Percentiles rank a stretch among this genome's conserved stretches.
Conservation (phyloP, 208 protist species). For the Histomonas meleagridis region DNA sequence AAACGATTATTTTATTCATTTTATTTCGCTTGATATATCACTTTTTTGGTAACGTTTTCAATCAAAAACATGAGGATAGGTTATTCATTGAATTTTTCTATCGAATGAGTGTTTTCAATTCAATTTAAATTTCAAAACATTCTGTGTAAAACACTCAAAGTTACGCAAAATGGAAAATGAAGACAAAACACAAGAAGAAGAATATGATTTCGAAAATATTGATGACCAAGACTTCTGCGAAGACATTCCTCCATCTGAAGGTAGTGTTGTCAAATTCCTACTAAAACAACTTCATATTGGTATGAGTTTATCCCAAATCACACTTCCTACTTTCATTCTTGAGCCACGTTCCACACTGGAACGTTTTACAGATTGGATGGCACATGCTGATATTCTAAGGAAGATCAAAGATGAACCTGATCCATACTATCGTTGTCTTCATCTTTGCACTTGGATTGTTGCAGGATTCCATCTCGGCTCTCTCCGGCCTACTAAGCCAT, state of each 20-base stretch:
- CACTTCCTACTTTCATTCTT: conserved; percentile 69
- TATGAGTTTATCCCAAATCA: conserved; percentile 60
- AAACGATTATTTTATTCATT: no score
- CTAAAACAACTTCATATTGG: conserved; percentile 54
- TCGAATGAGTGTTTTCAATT: no score
- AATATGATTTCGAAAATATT: neutral
- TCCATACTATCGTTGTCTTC: conserved; percentile 37
- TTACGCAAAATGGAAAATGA: no score
- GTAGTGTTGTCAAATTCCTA: conserved; percentile 29
- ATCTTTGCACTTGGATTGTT: conserved; percentile 43
- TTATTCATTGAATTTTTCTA: no score
- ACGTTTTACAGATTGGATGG: conserved; percentile 60
- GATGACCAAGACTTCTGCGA: conserved; percentile 1
- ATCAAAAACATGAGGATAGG: no score
- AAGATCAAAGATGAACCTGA: conserved; percentile 31
- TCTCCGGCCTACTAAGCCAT: conserved; percentile 57
- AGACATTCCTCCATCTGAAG: neutral
- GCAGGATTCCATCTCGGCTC: conserved; percentile 7
- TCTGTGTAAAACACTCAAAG: no score
- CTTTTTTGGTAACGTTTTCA: no score
- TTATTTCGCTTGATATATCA: no score
- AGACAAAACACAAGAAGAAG: no score
- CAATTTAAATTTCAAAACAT: no score
- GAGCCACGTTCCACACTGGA: conserved; percentile 70
- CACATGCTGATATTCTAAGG: conserved; percentile 48